phyloP scores from a whole-genome alignment of 192 early-diverging fungal species.

The Backusella macrospora region DNA sequence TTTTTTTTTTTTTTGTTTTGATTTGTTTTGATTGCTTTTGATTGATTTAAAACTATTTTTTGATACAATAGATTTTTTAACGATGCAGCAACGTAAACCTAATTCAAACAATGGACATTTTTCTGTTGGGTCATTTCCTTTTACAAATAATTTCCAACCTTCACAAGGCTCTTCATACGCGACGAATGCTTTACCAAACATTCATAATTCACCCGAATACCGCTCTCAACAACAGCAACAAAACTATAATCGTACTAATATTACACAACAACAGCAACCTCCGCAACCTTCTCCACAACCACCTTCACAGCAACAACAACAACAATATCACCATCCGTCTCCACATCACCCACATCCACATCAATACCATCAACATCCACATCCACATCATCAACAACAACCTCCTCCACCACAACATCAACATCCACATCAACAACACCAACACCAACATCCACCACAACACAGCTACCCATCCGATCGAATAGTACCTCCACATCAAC shows the following conservation, averaged over 20 bases:
- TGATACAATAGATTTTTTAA: constrained; percentile 2
- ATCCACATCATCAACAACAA: not conserved
- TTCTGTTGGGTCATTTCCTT: not conserved
- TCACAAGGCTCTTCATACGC: constrained; percentile 9
- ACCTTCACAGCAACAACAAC: not conserved
- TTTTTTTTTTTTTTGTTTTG: not conserved
- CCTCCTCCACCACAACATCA: not conserved
- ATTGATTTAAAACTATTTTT: not conserved
- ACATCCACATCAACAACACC: not conserved
- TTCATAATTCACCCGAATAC: constrained; percentile 15
- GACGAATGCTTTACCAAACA: constrained; percentile 10
- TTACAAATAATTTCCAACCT: not conserved
- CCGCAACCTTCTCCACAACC: not conserved
- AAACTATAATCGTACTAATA: not conserved
- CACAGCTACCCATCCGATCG: not conserved
- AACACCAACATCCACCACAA: not conserved
- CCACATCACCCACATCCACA: not conserved
- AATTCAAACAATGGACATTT: constrained; percentile 1
- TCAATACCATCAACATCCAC: not conserved
- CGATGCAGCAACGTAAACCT: constrained; percentile 10
- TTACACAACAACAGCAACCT: not conserved
- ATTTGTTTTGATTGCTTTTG: not conserved
- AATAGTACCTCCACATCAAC: not conserved
- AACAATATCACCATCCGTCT: not conserved
- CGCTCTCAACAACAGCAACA: constrained; percentile 11